phyloP scores from a whole-genome alignment of 2,329 filamentous ascomycete genomes.

The Periconia macrospinosa region DNA sequence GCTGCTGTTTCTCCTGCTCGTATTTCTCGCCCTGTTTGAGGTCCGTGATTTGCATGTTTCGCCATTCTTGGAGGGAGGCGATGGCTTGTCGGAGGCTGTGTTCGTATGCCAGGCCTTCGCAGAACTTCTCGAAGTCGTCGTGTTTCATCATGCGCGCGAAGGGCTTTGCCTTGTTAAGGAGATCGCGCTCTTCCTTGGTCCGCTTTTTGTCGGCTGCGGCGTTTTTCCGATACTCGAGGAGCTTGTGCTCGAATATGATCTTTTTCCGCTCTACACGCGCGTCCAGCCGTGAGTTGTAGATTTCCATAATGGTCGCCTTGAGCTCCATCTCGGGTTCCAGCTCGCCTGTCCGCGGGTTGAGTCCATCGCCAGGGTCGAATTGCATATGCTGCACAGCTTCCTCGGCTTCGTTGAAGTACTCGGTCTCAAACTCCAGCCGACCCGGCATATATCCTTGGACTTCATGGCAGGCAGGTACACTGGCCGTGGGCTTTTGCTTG shows the following conservation, averaged over 20 bases:
- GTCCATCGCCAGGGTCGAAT: constrained; percentile 92
- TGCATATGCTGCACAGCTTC: constrained; percentile 98
- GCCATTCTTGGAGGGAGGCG: constrained; percentile 89
- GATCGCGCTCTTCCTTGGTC: constrained; percentile 90
- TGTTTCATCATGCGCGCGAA: constrained; percentile 97
- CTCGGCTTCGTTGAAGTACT: constrained; percentile 96
- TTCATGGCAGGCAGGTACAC: constrained; percentile 94
- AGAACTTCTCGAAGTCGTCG: constrained; percentile 84
- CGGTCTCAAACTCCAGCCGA: constrained; percentile 93
- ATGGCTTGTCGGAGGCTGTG: constrained; percentile 90
- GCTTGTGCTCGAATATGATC: constrained; percentile 91
- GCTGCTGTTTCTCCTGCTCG: constrained; percentile 80
- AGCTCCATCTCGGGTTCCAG: constrained; percentile 95
- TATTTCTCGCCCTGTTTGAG: constrained; percentile 88
- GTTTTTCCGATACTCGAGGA: constrained; percentile 93
- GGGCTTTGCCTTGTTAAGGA: constrained; percentile 91
- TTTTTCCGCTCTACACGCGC: constrained; percentile 93
- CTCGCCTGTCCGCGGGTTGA: constrained; percentile 81
- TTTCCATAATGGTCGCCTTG: constrained; percentile 97
- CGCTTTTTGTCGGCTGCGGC: constrained; percentile 88
- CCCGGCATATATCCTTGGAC: constrained; percentile 99
- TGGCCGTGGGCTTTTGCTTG: constrained; percentile 94
- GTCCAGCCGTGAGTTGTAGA: constrained; percentile 91
- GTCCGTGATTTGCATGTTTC: constrained; percentile 79
- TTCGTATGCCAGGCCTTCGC: constrained; percentile 84